phyloP scores from a whole-genome alignment of 1,284 basidiomycete genomes.

The Austroboletus rostrupii region DNA sequence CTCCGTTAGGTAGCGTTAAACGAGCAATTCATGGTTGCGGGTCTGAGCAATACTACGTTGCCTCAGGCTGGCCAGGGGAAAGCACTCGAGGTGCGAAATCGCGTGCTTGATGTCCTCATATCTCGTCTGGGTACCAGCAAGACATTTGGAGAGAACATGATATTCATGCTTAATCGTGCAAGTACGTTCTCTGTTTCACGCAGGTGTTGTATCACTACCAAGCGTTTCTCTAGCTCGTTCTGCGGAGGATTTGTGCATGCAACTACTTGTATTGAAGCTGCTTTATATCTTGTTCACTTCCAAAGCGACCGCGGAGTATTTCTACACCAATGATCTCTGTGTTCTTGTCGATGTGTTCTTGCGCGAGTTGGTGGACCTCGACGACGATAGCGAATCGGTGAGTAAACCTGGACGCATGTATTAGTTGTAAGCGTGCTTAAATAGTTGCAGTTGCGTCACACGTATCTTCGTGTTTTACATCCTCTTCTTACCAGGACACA shows the following conservation, averaged over 20 bases:
- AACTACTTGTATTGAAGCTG: constrained; percentile 91
- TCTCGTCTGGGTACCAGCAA: constrained; percentile 79
- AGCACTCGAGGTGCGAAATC: constrained; percentile 53
- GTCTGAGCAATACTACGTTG: constrained; percentile 32
- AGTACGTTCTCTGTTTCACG: constrained; percentile 45
- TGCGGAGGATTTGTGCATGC: constrained; percentile 91
- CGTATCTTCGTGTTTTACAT: constrained; percentile 93
- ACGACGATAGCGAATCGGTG: constrained; percentile 91
- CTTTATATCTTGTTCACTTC: constrained; percentile 95
- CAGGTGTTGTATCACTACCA: too few species aligned
- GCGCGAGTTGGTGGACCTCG: constrained; percentile 85
- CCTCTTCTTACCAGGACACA: constrained; percentile 95
- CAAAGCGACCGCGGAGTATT: constrained; percentile 90
- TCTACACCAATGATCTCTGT: constrained; percentile 96
- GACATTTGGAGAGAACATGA: constrained; percentile 97
- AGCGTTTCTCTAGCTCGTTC: constrained; percentile 56
- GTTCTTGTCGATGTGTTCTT: constrained; percentile 97
- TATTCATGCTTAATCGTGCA: constrained; percentile 97
- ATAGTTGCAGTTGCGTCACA: constrained; percentile 80
- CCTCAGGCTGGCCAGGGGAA: constrained; percentile 21
- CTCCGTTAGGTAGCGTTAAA: constrained; percentile 78
- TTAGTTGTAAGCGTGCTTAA: neutral
- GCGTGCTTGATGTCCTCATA: constrained; percentile 82
- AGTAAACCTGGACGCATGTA: constrained; percentile 28
- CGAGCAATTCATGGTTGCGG: constrained; percentile 96